These are phyloP conservation scores for Podila minutissima DNA, from an alignment of 192 early-diverging fungal genomes.

Conservation along the genomic window DNA sequence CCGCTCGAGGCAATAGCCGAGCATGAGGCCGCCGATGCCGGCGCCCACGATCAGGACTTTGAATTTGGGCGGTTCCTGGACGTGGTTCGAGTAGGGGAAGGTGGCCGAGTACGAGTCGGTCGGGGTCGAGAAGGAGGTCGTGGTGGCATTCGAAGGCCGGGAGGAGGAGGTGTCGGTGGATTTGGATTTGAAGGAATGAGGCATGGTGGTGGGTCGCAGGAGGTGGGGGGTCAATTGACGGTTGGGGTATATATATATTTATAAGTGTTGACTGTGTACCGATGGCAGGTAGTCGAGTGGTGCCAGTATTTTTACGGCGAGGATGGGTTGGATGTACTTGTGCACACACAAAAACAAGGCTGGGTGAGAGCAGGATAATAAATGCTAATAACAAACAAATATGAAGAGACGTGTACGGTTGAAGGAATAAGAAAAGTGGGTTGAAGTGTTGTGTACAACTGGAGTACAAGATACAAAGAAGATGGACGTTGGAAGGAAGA, in stretches of 20 bases:
- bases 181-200: too few relatives aligned
- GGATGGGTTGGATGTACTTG: too few relatives aligned
- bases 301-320: too few relatives aligned
- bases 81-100: slow-evolving; percentile 8
- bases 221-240: background rate
- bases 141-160: background rate
- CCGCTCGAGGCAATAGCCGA: slow-evolving; percentile 13
- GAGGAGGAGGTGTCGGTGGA: background rate
- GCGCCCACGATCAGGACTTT: slow-evolving; percentile 15
- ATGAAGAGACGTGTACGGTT: too few relatives aligned
- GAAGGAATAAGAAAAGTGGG: too few relatives aligned
- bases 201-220: background rate
- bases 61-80: background rate
- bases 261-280: background rate
- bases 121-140: background rate
- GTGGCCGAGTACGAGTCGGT: slow-evolving; percentile 1
- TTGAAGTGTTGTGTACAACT: too few relatives aligned
- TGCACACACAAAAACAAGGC: too few relatives aligned
- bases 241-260: background rate
- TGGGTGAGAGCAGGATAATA: too few relatives aligned
- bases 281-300: background rate
- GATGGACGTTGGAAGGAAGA: too few relatives aligned
- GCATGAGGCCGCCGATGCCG: slow-evolving; percentile 15
- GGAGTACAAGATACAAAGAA: too few relatives aligned
- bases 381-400: too few relatives aligned